Percentiles rank a stretch among this genome's conserved stretches.
These are phyloP conservation scores for Cicer judaicum DNA, from an alignment of 306 rosid species.

Conservation along the genomic window DNA sequence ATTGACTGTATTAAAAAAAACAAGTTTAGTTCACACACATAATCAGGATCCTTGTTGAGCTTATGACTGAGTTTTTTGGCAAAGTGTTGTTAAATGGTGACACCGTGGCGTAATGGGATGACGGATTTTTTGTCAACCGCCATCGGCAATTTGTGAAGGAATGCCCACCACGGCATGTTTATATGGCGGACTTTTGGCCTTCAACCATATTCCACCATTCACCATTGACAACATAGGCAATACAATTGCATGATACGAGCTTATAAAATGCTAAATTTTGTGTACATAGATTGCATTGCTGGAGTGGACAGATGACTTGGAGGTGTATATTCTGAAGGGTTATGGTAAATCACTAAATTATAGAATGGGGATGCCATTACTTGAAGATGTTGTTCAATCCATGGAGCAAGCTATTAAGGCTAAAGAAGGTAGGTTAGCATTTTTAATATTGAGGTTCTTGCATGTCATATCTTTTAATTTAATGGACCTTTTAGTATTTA, in stretches of 20 bases:
- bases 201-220: too few species aligned
- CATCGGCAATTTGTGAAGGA: too few species aligned
- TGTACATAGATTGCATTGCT: slow-evolving; percentile 64
- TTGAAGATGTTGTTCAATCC: slow-evolving; percentile 76
- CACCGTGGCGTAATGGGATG: too few species aligned
- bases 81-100: too few species aligned
- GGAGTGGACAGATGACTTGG: slow-evolving; percentile 95
- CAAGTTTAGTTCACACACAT: not conserved
- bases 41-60: not conserved
- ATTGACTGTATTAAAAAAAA: slow-evolving; percentile 1
- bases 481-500: slow-evolving; percentile 27
- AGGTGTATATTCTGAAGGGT: slow-evolving; percentile 77
- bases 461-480: slow-evolving; percentile 12
- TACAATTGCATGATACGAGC: slow-evolving; percentile 16
- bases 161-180: too few species aligned
- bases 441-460: slow-evolving; percentile 21
- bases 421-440: slow-evolving; percentile 61
- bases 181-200: too few species aligned
- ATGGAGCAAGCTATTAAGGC: slow-evolving; percentile 81
- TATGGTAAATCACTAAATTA: slow-evolving; percentile 86
- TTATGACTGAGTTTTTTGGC: slow-evolving; percentile 8
- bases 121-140: too few species aligned
- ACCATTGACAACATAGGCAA: too few species aligned
- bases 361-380: slow-evolving; percentile 84
- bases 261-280: slow-evolving; percentile 35